phyloP scores from a whole-genome alignment of 306 rosid species.

The Malus asiatica region DNA sequence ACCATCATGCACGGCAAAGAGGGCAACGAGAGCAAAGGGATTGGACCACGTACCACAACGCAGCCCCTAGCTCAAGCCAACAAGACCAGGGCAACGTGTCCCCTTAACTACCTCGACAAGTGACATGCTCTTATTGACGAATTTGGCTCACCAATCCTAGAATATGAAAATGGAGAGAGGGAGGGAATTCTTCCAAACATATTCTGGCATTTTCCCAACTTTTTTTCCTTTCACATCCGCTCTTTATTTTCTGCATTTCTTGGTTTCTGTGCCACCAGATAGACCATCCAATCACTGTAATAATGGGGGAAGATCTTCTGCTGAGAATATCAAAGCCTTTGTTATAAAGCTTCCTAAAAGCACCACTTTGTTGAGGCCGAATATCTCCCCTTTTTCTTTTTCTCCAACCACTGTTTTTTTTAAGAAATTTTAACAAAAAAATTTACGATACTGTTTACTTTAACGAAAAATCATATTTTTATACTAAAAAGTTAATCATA shows the following conservation, averaged over 20 bases:
- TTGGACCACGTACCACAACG: slow-evolving; percentile 40
- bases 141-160: neutral
- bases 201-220: slow-evolving; percentile 33
- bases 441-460: rapidly evolving
- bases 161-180: neutral
- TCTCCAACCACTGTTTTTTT: neutral
- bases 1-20: slow-evolving; percentile 27
- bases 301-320: slow-evolving; percentile 45
- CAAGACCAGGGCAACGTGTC: slow-evolving; percentile 8
- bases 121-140: slow-evolving; percentile 17
- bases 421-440: too few species aligned
- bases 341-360: slow-evolving; percentile 25
- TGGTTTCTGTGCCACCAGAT: slow-evolving; percentile 44
- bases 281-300: slow-evolving; percentile 50
- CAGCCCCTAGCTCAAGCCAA: slow-evolving; percentile 7
- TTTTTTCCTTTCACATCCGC: neutral
- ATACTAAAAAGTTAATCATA: rapidly evolving
- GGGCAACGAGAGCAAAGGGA: slow-evolving; percentile 7
- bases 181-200: slow-evolving; percentile 36
- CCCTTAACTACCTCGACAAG: neutral
- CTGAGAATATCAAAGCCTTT: slow-evolving; percentile 55
- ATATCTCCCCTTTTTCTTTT: slow-evolving; percentile 32
- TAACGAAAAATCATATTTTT: too few species aligned
- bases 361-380: slow-evolving; percentile 40
- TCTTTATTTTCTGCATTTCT: slow-evolving; percentile 1